Evolutionary conservation across 176 grass and related monocot species (phyloP).

Genomic region (Tillandsia fasciculata): DNA sequence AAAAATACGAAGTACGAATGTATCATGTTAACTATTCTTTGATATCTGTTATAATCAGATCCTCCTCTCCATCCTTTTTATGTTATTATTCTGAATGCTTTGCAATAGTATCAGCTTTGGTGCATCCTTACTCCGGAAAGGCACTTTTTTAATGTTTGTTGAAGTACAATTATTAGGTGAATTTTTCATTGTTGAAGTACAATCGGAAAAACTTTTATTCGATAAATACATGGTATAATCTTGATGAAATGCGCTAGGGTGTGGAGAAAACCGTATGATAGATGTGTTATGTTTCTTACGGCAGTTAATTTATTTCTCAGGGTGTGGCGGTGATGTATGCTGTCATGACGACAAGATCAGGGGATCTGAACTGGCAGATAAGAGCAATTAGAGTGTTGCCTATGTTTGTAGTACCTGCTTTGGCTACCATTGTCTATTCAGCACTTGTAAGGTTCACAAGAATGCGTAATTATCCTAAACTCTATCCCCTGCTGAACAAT

Average conservation of each 20-base stretch:
- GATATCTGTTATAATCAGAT: too few relatives aligned
- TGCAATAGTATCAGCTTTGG: too few relatives aligned
- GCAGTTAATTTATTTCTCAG: conserved; percentile 23
- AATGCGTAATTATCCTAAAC: conserved; percentile 52
- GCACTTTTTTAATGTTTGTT: too few relatives aligned
- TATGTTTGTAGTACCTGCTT: conserved; percentile 57
- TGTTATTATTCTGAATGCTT: too few relatives aligned
- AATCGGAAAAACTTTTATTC: not conserved
- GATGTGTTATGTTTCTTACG: not conserved
- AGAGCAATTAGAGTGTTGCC: conserved; percentile 55
- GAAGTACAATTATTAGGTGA: too few relatives aligned
- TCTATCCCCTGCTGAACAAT: conserved; percentile 3
- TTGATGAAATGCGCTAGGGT: not conserved
- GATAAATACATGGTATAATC: not conserved
- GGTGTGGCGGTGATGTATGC: conserved; percentile 60
- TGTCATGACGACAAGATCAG: conserved; percentile 47
- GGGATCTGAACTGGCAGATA: conserved; percentile 57
- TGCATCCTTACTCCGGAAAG: too few relatives aligned
- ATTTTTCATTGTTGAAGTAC: not conserved
- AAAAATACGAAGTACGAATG: too few relatives aligned
- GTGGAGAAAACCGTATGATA: not conserved
- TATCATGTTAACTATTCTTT: too few relatives aligned
- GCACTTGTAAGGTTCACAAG: conserved; percentile 46
- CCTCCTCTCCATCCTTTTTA: too few relatives aligned
- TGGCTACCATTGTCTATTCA: conserved; percentile 52